Evolutionary conservation across 2,329 filamentous ascomycete genomes (phyloP).

Genomic region (Fusarium siculi): DNA sequence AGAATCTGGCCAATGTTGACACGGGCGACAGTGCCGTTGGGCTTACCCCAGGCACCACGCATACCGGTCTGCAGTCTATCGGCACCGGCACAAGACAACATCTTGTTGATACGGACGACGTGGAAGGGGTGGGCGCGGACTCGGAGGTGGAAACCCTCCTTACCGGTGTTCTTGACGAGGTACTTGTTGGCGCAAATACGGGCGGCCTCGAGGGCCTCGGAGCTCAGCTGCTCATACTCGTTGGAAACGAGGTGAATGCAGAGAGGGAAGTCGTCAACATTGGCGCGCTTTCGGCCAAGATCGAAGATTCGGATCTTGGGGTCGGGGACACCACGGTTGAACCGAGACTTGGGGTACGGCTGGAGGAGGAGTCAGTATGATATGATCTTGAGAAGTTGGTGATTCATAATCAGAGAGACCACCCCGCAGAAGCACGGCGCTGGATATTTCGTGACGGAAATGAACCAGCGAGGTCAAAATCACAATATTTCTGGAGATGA

Average conservation of each 20-base stretch:
- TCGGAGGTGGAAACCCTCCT: slow-evolving; percentile 79
- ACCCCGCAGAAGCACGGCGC: background rate
- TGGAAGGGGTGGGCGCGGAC: slow-evolving; percentile 98
- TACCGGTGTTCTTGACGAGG: slow-evolving; percentile 76
- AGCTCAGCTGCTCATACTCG: slow-evolving; percentile 99
- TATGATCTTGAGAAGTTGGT: background rate
- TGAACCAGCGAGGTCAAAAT: slow-evolving; percentile 7
- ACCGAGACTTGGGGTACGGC: slow-evolving; percentile 99
- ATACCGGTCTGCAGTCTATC: slow-evolving; percentile 99
- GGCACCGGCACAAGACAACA: slow-evolving; percentile 99
- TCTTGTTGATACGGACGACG: slow-evolving; percentile 99
- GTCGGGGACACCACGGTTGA: slow-evolving; percentile 98
- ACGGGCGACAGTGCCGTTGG: slow-evolving; percentile 98
- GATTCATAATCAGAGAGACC: slow-evolving; percentile 5
- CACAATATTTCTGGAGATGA: slow-evolving; percentile 20
- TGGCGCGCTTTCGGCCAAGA: slow-evolving; percentile 97
- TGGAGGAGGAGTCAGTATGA: slow-evolving; percentile 50
- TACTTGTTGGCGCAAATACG: slow-evolving; percentile 99
- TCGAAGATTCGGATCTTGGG: slow-evolving; percentile 96
- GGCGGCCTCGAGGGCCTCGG: slow-evolving; percentile 98
- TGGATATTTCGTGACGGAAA: slow-evolving; percentile 23
- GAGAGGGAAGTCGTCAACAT: slow-evolving; percentile 99
- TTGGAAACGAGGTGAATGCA: slow-evolving; percentile 99
- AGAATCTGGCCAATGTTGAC: slow-evolving; percentile 99
- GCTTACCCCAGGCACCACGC: slow-evolving; percentile 99